Conservation (phyloP, 2,329 filamentous ascomycete genomes). For the Ascochyta fabae region DNA sequence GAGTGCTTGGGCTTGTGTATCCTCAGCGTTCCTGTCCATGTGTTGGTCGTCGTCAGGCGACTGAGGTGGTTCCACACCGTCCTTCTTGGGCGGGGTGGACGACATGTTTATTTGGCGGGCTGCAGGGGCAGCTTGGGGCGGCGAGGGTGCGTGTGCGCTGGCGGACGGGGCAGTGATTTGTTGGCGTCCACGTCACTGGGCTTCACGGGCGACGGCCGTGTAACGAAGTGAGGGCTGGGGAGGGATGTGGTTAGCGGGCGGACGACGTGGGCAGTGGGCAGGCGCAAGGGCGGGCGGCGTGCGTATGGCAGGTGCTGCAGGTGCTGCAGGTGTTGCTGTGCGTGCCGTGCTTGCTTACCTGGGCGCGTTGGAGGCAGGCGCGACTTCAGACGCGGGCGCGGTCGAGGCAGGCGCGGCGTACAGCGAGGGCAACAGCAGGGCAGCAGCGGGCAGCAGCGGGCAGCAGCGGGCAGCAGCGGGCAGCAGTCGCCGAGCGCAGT, state of each 20-base stretch:
- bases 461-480: background rate
- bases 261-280: no score
- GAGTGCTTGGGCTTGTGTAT: conserved; percentile 76
- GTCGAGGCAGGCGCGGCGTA: conserved; percentile 16
- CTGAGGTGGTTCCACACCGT: conserved; percentile 88
- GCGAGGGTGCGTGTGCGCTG: conserved; percentile 57
- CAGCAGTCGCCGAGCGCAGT: conserved; percentile 7
- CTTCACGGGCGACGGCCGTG: conserved; percentile 31
- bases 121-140: conserved; percentile 49
- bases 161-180: conserved; percentile 44
- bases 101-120: conserved; percentile 86
- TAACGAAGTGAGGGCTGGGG: conserved; percentile 22
- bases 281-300: no score
- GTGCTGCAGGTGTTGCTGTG: no score
- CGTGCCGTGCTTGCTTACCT: conserved; percentile 1
- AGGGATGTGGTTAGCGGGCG: background rate
- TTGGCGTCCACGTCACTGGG: conserved; percentile 50
- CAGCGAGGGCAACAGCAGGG: background rate
- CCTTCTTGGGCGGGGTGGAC: conserved; percentile 86
- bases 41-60: conserved; percentile 91
- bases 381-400: conserved; percentile 10
- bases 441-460: conserved; percentile 8
- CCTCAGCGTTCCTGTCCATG: conserved; percentile 84
- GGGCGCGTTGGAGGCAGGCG: conserved; percentile 11
- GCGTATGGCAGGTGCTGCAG: no score